Base-by-base conservation (phyloP, 306 rosid species). In the Quercus variabilis region DNA sequence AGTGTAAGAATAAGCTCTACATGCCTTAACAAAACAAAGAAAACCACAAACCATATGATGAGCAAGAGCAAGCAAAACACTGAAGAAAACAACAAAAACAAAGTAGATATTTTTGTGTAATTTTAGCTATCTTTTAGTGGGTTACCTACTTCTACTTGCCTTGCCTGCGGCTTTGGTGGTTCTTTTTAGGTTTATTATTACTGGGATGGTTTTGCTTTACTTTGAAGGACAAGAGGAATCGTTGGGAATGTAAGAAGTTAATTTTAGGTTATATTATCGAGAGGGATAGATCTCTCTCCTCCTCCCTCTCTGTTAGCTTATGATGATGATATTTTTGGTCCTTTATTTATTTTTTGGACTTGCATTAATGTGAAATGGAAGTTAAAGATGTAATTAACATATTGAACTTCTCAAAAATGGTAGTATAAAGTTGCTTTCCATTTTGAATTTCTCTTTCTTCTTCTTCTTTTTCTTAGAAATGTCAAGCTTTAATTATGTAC, bases 1-100 rank as follows among this genome's bases (percentile, higher is more conserved):
- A 88, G 83, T 94, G 99, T 74, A 90, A 95, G 75, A 84, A 87
- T 79, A 90, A 91, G 88, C 90, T 92, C 82, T 94, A 87, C 55
- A 90, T 87, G 94, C 99, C 99, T 62, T 93, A 74, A 57, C 26
- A 60, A 8, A 26, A 26, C 25, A 8, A 30, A 26, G 71, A 43
- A 73, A 69, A 38, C 31, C 20, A 35, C 20, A n/a, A 23, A 23
- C 46, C 33, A 23, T 49, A 23, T 49, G 54, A 41, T 41, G 46
- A 41, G 46, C 46, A 41, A 41, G 20, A 21, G 31, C 33, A 6
- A 71, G 10, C 13, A 26, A 26, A 35, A 72, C 57, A 23, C 8
- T 21, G 57, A 13, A 52, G 14, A 56, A 19, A 55, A 55, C 46
- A 41, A 41, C 3, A 41, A 41, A 67, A 20, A 67, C 21, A 19